These are phyloP conservation scores for Thyridium curvatum DNA, from an alignment of 2,329 filamentous ascomycete species.

Conservation along the genomic window DNA sequence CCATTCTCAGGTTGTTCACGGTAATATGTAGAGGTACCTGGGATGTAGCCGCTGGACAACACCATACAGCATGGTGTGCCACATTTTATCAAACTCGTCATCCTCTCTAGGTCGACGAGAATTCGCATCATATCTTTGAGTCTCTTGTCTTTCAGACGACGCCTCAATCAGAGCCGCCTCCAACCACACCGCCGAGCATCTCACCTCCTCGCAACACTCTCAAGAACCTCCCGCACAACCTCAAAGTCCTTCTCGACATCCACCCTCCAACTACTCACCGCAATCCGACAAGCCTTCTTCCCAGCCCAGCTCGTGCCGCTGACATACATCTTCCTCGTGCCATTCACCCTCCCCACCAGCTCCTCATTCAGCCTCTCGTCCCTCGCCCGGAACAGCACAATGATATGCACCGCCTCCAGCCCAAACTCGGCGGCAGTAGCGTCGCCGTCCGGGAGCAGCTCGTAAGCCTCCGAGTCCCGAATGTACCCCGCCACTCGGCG, in stretches of 20 bases:
- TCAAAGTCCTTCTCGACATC: constrained; percentile 60
- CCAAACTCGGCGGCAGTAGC: constrained; percentile 26
- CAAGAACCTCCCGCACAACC: constrained; percentile 58
- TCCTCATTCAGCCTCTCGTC: constrained; percentile 56
- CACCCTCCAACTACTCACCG: constrained; percentile 79
- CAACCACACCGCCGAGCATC: constrained; percentile 6
- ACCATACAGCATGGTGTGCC: too few species aligned
- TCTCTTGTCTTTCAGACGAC: too few species aligned
- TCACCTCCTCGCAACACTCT: too few species aligned
- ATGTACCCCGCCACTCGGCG: constrained; percentile 62
- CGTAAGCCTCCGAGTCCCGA: constrained; percentile 53
- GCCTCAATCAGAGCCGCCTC: constrained; percentile 1
- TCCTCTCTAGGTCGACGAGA: too few species aligned
- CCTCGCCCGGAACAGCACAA: constrained; percentile 73
- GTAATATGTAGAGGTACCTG: too few species aligned
- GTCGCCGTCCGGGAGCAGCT: constrained; percentile 50
- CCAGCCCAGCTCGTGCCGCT: constrained; percentile 76
- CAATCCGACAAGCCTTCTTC: constrained; percentile 69
- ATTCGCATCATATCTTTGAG: too few species aligned
- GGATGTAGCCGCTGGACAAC: too few species aligned
- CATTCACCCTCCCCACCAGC: constrained; percentile 70
- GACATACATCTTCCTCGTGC: constrained; percentile 68
- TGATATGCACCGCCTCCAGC: constrained; percentile 50
- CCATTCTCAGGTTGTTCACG: too few species aligned
- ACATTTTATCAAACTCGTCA: too few species aligned